A percentile compares a stretch with the other conserved stretches of the same genome.
Evolutionary conservation across 2,329 filamentous ascomycete species (phyloP).

Genomic region (Colletotrichum graminicola): DNA sequence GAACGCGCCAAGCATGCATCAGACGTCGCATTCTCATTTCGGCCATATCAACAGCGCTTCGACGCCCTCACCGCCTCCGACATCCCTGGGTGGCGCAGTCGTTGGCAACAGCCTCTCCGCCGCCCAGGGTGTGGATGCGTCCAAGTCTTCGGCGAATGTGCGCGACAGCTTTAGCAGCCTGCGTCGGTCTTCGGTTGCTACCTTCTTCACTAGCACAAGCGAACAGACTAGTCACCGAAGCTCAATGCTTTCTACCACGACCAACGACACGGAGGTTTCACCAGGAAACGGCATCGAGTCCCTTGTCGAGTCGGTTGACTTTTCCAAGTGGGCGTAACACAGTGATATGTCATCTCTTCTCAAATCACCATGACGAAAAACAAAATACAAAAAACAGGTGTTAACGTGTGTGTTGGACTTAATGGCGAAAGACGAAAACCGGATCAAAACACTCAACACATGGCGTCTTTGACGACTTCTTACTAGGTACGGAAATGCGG

Average conservation of each 20-base stretch:
- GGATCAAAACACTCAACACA: conserved; percentile 14
- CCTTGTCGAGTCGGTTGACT: conserved; percentile 54
- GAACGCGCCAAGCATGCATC: conserved; percentile 50
- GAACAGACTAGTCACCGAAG: conserved; percentile 70
- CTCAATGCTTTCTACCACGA: conserved; percentile 65
- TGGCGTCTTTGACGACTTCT: conserved; percentile 25
- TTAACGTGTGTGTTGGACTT: conserved; percentile 8
- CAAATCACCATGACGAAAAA: background rate
- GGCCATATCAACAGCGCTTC: conserved; percentile 46
- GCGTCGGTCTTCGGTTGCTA: conserved; percentile 73
- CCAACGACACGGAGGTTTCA: conserved; percentile 66
- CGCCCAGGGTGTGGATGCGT: conserved; percentile 46
- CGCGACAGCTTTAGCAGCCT: conserved; percentile 73
- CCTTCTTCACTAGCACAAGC: conserved; percentile 70
- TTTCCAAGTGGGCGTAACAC: conserved; percentile 54
- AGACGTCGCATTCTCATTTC: conserved; percentile 41
- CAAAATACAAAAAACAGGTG: background rate
- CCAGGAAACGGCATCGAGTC: conserved; percentile 48
- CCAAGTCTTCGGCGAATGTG: conserved; percentile 62
- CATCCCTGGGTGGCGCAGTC: conserved; percentile 50
- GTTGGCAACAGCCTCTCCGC: conserved; percentile 35
- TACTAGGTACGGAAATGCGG: conserved; percentile 10
- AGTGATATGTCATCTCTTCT: conserved; percentile 13
- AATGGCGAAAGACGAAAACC: conserved; percentile 13
- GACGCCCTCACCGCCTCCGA: conserved; percentile 48